These are phyloP conservation scores for Trichoderma sp. DNA, from an alignment of 2,329 filamentous ascomycete species.

Conservation along the genomic window DNA sequence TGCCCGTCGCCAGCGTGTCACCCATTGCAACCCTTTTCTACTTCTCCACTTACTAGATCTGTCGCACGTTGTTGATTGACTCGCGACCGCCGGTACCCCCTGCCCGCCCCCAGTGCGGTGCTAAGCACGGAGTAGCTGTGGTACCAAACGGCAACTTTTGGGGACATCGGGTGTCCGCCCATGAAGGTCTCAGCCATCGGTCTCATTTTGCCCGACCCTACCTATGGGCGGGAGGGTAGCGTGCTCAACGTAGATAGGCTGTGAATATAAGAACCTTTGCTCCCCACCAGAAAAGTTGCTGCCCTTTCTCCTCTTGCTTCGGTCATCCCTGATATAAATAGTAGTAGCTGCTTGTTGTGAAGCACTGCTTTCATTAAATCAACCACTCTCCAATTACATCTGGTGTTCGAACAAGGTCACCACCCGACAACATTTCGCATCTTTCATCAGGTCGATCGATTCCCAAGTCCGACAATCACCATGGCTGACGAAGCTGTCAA, in stretches of 20 bases:
- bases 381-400: background rate
- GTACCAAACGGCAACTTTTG: constrained; percentile 1
- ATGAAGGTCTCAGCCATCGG: constrained; percentile 16
- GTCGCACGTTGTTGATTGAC: constrained; percentile 21
- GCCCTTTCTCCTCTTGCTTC: background rate
- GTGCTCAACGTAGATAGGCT: background rate
- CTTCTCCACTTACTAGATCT: constrained; percentile 18
- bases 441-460: background rate
- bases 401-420: background rate
- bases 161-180: constrained; percentile 6
- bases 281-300: background rate
- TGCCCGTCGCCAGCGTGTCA: constrained; percentile 19
- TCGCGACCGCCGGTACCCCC: constrained; percentile 17
- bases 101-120: constrained; percentile 10
- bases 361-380: background rate
- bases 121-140: constrained; percentile 1
- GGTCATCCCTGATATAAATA: background rate
- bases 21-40: constrained; percentile 16
- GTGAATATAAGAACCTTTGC: constrained; percentile 14
- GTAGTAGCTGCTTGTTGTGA: background rate
- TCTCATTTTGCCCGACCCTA: constrained; percentile 21
- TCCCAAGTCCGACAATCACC: constrained; percentile 11
- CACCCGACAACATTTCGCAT: background rate
- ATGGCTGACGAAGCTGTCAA: constrained; percentile 15
- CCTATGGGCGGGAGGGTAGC: background rate